phyloP scores from a whole-genome alignment of 495 filamentous ascomycete species.

The Niebla homalea region DNA sequence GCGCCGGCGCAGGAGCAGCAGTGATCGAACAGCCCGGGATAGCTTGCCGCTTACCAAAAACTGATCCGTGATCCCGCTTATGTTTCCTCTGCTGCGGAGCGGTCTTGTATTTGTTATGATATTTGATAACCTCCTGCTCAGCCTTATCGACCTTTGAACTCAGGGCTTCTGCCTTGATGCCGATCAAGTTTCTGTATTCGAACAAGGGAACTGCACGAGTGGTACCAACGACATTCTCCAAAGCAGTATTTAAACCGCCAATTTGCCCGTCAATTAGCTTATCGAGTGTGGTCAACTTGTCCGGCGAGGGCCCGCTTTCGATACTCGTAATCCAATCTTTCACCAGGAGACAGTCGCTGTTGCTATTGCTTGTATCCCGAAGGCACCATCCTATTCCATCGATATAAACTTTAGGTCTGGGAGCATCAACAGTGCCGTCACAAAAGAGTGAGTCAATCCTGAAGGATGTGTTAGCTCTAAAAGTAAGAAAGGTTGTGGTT shows the following conservation, averaged over 20 bases:
- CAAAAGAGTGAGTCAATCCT: constrained; percentile 4
- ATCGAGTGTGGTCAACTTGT: constrained; percentile 10
- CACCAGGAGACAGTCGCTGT: constrained; percentile 1
- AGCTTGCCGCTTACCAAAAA: neutral
- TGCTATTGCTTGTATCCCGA: neutral
- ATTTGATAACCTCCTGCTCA: constrained; percentile 7
- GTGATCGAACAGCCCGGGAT: neutral
- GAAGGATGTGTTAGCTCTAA: neutral
- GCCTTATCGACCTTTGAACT: neutral
- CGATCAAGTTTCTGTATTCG: constrained; percentile 13
- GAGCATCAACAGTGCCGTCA: neutral
- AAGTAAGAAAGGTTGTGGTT: no score
- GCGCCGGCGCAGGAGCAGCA: neutral
- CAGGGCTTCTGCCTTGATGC: neutral
- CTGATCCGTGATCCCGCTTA: neutral
- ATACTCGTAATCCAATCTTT: constrained; percentile 16
- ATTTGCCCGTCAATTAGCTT: constrained; percentile 10
- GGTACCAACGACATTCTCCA: constrained; percentile 11
- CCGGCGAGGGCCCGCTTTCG: constrained; percentile 5
- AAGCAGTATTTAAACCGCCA: constrained; percentile 5
- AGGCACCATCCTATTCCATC: neutral
- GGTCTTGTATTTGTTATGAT: constrained; percentile 1
- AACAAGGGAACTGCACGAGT: constrained; percentile 16
- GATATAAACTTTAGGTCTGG: constrained; percentile 1
- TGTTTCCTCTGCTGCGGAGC: neutral